Conservation (phyloP, 352 stramenopile genomes). For the Globisporangium spiculum region DNA sequence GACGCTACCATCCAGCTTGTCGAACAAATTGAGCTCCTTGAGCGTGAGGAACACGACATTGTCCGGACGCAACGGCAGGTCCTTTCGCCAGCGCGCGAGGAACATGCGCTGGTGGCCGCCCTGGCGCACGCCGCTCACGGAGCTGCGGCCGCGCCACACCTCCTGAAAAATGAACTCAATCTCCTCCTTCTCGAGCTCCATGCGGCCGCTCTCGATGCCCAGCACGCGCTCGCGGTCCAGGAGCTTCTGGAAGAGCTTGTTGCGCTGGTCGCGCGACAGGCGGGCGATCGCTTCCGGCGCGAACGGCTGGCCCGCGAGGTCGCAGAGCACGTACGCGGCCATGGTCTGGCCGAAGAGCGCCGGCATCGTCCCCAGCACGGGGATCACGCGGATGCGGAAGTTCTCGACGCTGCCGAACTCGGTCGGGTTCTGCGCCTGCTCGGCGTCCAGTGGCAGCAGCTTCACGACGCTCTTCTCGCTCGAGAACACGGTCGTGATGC, state of each 20-base stretch:
- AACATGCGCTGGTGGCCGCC: constrained; percentile 77
- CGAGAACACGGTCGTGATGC: constrained; percentile 90
- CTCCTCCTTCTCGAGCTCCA: constrained; percentile 82
- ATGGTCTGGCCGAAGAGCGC: constrained; percentile 98
- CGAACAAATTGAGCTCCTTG: constrained; percentile 64
- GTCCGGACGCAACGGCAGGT: constrained; percentile 66
- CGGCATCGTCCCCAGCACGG: constrained; percentile 93
- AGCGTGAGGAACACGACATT: constrained; percentile 88
- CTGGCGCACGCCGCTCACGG: constrained; percentile 65
- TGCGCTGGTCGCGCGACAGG: constrained; percentile 79
- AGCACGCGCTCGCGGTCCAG: constrained; percentile 71
- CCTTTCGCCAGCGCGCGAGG: constrained; percentile 78
- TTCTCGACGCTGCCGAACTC: constrained; percentile 96
- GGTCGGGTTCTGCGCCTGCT: constrained; percentile 83
- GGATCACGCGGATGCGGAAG: constrained; percentile 95
- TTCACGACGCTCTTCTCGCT: constrained; percentile 97
- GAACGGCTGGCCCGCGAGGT: constrained; percentile 91
- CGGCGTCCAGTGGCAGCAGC: constrained; percentile 92
- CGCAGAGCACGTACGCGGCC: constrained; percentile 92
- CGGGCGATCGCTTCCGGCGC: constrained; percentile 60
- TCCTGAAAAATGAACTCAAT: constrained; percentile 88
- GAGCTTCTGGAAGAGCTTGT: constrained; percentile 83
- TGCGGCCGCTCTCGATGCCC: constrained; percentile 52
- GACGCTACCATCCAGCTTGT: constrained; percentile 41
- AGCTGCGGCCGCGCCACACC: constrained; percentile 77